Percentiles rank a stretch among this genome's conserved stretches.
Conservation (phyloP, 2,329 filamentous ascomycete species). For the Cladosporium colombiae region DNA sequence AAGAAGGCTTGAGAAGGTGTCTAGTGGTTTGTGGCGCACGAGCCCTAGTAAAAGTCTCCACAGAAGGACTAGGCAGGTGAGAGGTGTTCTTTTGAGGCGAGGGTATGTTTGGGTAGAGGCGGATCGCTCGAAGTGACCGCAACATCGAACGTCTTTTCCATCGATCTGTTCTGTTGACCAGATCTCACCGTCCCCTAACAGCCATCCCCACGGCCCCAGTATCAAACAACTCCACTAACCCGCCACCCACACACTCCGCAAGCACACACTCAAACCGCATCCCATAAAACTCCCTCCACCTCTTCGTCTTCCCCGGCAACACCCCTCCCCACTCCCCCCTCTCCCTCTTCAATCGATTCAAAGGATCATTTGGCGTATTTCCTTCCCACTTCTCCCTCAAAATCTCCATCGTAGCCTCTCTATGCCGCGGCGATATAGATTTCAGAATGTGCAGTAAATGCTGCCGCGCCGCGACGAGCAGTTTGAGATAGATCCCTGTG, state of each 20-base stretch:
- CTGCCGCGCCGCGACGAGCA: slow-evolving; percentile 61
- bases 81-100: not conserved
- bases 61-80: not conserved
- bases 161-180: not conserved
- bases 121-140: not conserved
- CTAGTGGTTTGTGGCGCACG: too few relatives aligned
- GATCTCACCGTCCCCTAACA: slow-evolving; percentile 43
- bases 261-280: slow-evolving; percentile 71
- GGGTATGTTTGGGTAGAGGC: not conserved
- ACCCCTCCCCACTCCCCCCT: slow-evolving; percentile 60
- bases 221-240: slow-evolving; percentile 72
- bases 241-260: slow-evolving; percentile 69
- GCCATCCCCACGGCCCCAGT: slow-evolving; percentile 72
- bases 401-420: slow-evolving; percentile 63
- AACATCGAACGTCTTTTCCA: not conserved
- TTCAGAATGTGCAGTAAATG: slow-evolving; percentile 62
- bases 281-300: slow-evolving; percentile 72
- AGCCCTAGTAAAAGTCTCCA: too few relatives aligned
- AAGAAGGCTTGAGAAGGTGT: not conserved
- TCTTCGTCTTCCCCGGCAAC: slow-evolving; percentile 62
- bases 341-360: slow-evolving; percentile 51
- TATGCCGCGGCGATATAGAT: slow-evolving; percentile 56
- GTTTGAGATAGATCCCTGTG: slow-evolving; percentile 67
- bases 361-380: slow-evolving; percentile 54
- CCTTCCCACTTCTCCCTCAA: slow-evolving; percentile 72